phyloP scores from a whole-genome alignment of 768 basidiomycete species.

The Multifurca ochricompacta region DNA sequence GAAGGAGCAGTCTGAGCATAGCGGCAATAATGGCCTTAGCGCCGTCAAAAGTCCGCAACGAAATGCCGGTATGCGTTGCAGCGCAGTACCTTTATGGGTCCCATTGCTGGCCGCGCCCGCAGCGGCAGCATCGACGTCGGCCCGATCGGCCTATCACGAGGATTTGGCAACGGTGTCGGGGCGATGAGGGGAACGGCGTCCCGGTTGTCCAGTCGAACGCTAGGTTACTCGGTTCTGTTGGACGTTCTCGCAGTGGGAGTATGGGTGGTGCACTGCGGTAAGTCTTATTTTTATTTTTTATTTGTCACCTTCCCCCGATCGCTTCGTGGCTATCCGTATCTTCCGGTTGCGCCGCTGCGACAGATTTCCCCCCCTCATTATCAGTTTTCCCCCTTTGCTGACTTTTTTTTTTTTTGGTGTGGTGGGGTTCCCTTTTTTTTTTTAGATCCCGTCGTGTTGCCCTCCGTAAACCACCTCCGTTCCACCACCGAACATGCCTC shows the following conservation, averaged over 20 bases:
- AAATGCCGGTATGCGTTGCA: slow-evolving; percentile 44
- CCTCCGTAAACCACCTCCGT: slow-evolving; percentile 16
- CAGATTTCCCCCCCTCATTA: no score
- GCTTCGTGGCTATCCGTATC: no score
- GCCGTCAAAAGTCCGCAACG: slow-evolving; percentile 51
- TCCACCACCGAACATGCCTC: slow-evolving; percentile 17
- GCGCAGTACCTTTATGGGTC: slow-evolving; percentile 38
- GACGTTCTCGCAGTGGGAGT: slow-evolving; percentile 17
- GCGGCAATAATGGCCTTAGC: slow-evolving; percentile 43
- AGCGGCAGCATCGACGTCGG: slow-evolving; percentile 14
- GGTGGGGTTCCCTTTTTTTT: neutral
- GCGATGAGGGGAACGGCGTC: neutral
- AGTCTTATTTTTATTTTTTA: neutral
- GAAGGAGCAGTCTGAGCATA: slow-evolving; percentile 56
- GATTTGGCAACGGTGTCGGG: neutral
- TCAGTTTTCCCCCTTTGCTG: no score
- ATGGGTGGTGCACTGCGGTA: slow-evolving; percentile 14
- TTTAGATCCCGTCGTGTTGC: slow-evolving; percentile 14
- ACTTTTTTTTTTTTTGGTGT: no score
- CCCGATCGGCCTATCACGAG: neutral
- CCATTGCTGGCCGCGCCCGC: slow-evolving; percentile 5
- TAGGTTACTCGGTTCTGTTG: no score
- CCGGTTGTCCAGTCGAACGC: no score
- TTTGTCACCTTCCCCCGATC: no score
- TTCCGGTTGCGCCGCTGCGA: no score